These are phyloP conservation scores for Triticum timopheevii DNA, from an alignment of 176 grass and related monocot species.

Conservation along the genomic window DNA sequence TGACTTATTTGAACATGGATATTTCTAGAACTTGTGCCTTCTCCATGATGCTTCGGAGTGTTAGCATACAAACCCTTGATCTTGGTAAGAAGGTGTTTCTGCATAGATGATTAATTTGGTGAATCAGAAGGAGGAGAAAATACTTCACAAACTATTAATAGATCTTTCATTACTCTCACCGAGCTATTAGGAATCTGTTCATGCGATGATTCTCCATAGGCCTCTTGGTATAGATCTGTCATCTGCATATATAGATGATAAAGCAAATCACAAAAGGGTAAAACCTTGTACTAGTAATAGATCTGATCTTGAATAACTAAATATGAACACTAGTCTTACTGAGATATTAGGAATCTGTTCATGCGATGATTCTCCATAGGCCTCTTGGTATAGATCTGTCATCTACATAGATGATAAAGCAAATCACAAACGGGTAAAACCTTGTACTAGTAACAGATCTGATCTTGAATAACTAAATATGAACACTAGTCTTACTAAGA, in stretches of 20 bases:
- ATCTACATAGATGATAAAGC: neutral
- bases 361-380: neutral
- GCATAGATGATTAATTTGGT: neutral
- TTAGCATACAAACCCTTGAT: constrained; percentile 6
- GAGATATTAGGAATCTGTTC: neutral
- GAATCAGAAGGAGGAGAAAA: neutral
- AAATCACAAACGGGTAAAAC: too few species aligned
- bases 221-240: constrained; percentile 1
- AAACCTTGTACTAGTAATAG: too few species aligned
- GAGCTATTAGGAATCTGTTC: neutral
- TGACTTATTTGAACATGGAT: neutral
- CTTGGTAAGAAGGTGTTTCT: constrained; percentile 13
- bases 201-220: neutral
- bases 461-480: too few species aligned
- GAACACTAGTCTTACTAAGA: constrained; percentile 20
- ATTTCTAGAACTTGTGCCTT: constrained; percentile 6
- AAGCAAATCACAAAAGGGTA: too few species aligned
- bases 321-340: constrained; percentile 14
- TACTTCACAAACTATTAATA: neutral
- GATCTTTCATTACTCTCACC: constrained; percentile 19
- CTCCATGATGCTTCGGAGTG: neutral
- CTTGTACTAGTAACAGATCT: too few species aligned
- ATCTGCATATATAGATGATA: neutral
- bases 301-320: too few species aligned
- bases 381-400: constrained; percentile 9